Evolutionary conservation across 108 stramenopile species (phyloP).

Genomic region (Licmophora abbreviata): DNA sequence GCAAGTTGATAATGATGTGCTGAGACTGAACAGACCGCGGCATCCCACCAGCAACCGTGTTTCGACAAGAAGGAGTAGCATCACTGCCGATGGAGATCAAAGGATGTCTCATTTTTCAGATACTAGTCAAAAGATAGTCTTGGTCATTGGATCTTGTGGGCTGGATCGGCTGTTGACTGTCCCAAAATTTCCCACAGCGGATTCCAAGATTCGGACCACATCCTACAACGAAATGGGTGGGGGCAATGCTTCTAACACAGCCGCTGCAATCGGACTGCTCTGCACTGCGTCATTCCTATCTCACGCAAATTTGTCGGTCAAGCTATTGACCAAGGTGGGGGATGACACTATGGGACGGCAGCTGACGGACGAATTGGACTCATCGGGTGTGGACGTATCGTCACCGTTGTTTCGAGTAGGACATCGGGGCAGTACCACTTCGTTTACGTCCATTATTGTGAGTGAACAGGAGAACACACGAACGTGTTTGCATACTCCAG

Average conservation of each 20-base stretch:
- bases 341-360: conserved; percentile 21
- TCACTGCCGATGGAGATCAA: no score
- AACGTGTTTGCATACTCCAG: conserved; percentile 42
- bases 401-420: conserved; percentile 23
- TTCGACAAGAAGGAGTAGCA: no score
- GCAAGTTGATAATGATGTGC: no score
- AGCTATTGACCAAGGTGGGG: conserved; percentile 33
- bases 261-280: conserved; percentile 27
- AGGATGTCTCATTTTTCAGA: no score
- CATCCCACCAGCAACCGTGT: no score
- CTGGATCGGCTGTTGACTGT: conserved; percentile 40
- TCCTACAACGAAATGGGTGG: conserved; percentile 43
- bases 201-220: conserved; percentile 35
- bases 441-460: conserved; percentile 32
- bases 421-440: conserved; percentile 17
- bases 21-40: no score
- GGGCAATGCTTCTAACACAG: conserved; percentile 46
- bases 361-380: conserved; percentile 19
- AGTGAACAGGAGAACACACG: conserved; percentile 24
- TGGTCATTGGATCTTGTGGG: conserved; percentile 34
- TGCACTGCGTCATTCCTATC: neutral
- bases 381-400: conserved; percentile 21
- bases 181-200: conserved; percentile 24
- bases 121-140: conserved; percentile 9
- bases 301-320: conserved; percentile 7